Evolutionary conservation across 352 stramenopile species (phyloP), one percentile per base, ranked within the genome.

Genomic region (Phytophthora aleatoria): DNA sequence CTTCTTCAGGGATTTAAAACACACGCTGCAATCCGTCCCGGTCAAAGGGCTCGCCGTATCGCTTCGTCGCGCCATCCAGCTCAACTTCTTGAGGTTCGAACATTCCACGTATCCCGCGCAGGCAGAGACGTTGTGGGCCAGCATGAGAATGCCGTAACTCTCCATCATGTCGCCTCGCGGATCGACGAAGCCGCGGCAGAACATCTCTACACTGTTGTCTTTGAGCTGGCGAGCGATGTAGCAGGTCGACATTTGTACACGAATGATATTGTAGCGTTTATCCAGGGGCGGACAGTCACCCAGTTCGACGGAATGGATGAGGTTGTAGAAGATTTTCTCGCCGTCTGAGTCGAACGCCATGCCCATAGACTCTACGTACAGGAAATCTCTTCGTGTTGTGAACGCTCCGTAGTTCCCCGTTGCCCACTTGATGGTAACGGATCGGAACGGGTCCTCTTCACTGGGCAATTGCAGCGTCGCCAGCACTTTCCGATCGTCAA

Each of bases 41-140:
- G 43, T 26, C 31, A 59, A 15, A 11, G 38, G 24, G 13, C 54
- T 43, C 20, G 33, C 45, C 30, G 64, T 39, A 35, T 78, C 47
- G 41, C 45, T 67, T 30, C 62, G 45, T 15, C 57, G 61, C 69
- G 85, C 82, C 42, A 89, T 52, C 65, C 71, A 86, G 27, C 57
- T 72, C n/a, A 89, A 63, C 47, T 89, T 89, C 66, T 89, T 89
- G 13, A 81, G 71, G 53, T 86, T 70, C 3, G 73, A 71, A 56
- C 73, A 86, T 24, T 87, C 74, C 10, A 81, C 71, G 20, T 74
- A 45, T 7, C 60, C 61, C 1, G 50, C 33, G 12, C 68, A 72
- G 1, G 52, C 53, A 24, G 67, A 42, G 9, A 86, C 57, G 28
- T 73, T 77, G 11, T 69, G 52, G 1, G 72, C 62, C 1, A 82